These are phyloP conservation scores for Sporothrix variecibatus DNA, from an alignment of 2,329 filamentous ascomycete genomes.

Conservation along the genomic window DNA sequence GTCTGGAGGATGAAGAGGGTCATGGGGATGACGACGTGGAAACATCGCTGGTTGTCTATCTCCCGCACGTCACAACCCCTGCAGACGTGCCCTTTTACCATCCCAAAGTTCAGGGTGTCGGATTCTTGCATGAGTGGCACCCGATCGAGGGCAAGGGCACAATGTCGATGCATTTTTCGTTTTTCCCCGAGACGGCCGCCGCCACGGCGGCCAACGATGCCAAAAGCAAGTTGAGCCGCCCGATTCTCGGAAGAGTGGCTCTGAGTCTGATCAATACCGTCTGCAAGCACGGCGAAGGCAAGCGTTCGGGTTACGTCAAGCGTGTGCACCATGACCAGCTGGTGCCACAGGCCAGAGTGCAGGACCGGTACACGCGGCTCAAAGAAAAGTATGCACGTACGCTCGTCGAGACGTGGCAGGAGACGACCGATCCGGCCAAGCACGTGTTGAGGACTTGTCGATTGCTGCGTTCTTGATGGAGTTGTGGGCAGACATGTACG, in stretches of 20 bases:
- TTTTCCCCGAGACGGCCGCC: conserved; percentile 5
- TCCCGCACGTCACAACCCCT: conserved; percentile 66
- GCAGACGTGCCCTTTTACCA: conserved; percentile 84
- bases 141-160: conserved; percentile 45
- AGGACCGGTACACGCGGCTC: conserved; percentile 78
- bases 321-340: conserved; percentile 81
- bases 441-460: conserved; percentile 89
- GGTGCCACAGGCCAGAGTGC: conserved; percentile 73
- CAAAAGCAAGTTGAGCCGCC: conserved; percentile 41
- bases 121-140: conserved; percentile 70
- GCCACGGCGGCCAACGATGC: neutral
- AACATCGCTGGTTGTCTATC: conserved; percentile 69
- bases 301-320: conserved; percentile 70
- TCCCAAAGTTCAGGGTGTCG: conserved; percentile 71
- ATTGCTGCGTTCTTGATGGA: conserved; percentile 94
- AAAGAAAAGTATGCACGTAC: conserved; percentile 75
- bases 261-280: conserved; percentile 68
- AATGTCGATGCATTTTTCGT: conserved; percentile 60
- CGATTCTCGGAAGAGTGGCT: conserved; percentile 62
- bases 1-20: neutral
- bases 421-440: conserved; percentile 83
- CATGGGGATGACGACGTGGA: conserved; percentile 23
- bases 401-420: conserved; percentile 77
- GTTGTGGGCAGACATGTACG: conserved; percentile 85
- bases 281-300: conserved; percentile 72